These are phyloP conservation scores for Chrysoporthe cubensis DNA, from an alignment of 2,329 filamentous ascomycete species.

Conservation along the genomic window DNA sequence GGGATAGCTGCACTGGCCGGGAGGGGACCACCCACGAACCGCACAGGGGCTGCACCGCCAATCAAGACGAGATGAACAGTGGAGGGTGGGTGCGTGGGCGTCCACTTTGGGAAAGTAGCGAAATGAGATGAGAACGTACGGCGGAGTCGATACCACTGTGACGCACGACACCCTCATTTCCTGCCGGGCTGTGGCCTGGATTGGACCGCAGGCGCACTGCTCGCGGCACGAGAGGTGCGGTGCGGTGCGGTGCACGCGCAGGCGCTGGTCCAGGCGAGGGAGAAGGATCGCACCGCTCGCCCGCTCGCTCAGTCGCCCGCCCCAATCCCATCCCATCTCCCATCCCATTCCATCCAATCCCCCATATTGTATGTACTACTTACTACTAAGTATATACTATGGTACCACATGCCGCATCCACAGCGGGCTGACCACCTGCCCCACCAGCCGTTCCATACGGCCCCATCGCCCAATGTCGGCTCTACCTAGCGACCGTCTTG, in stretches of 20 bases:
- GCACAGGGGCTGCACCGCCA: not conserved
- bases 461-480: slow-evolving; percentile 2
- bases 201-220: not conserved
- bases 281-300: not conserved
- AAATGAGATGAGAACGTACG: slow-evolving; percentile 10
- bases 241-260: not conserved
- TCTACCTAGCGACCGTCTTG: not conserved
- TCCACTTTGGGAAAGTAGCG: slow-evolving; percentile 17
- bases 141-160: slow-evolving; percentile 1
- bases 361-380: no score
- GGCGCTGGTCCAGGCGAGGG: not conserved
- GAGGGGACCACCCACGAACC: not conserved
- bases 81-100: slow-evolving; percentile 11
- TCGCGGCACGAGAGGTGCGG: not conserved
- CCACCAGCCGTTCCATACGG: slow-evolving; percentile 4
- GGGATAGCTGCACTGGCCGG: not conserved
- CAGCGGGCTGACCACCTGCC: slow-evolving; percentile 6
- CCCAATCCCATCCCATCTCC: not conserved
- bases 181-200: not conserved
- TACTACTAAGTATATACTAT: no score
- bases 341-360: not conserved
- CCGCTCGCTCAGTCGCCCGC: not conserved
- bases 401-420: not conserved
- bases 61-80: not conserved
- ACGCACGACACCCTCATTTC: slow-evolving; percentile 17